phyloP scores from a whole-genome alignment of 306 rosid species.

The Elaeagnus macrophylla region DNA sequence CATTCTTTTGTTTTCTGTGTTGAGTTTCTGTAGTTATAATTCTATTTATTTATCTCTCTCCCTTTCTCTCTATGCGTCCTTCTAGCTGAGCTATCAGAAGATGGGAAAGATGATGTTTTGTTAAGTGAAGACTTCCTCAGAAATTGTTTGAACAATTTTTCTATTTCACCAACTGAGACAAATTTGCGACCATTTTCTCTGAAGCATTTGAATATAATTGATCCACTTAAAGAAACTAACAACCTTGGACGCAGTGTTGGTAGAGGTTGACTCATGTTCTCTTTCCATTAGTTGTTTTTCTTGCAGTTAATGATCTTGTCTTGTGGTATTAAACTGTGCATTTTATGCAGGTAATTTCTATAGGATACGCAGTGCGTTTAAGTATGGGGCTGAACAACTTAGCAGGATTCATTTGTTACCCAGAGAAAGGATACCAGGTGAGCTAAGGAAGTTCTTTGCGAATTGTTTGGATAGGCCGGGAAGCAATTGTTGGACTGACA shows the following conservation, averaged over 20 bases:
- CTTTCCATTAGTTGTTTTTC: conserved; percentile 6
- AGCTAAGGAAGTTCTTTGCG: conserved; percentile 51
- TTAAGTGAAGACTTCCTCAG: conserved; percentile 62
- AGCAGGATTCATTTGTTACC: conserved; percentile 62
- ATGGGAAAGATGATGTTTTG: conserved; percentile 42
- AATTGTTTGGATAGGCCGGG: conserved; percentile 62
- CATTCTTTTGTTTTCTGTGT: conserved; percentile 10
- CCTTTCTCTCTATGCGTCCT: conserved; percentile 1
- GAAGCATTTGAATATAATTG: conserved; percentile 81
- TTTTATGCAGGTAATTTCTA: conserved; percentile 59
- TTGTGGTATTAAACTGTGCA: conserved; percentile 16
- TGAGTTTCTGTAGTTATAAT: conserved; percentile 17
- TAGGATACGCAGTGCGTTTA: conserved; percentile 80
- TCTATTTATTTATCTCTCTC: conserved; percentile 12
- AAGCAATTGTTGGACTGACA: conserved; percentile 30
- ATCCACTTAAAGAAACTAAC: conserved; percentile 85
- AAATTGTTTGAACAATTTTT: conserved; percentile 54
- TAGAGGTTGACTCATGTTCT: conserved; percentile 42
- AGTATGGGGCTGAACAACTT: conserved; percentile 79
- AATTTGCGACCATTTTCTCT: conserved; percentile 44
- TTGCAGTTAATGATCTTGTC: neutral
- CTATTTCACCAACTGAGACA: conserved; percentile 52
- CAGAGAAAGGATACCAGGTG: conserved; percentile 51
- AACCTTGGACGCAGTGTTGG: conserved; percentile 94
- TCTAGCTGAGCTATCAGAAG: conserved; percentile 61